These are phyloP conservation scores for Blastosporella zonata DNA, from an alignment of 1,284 basidiomycete genomes.

Conservation along the genomic window DNA sequence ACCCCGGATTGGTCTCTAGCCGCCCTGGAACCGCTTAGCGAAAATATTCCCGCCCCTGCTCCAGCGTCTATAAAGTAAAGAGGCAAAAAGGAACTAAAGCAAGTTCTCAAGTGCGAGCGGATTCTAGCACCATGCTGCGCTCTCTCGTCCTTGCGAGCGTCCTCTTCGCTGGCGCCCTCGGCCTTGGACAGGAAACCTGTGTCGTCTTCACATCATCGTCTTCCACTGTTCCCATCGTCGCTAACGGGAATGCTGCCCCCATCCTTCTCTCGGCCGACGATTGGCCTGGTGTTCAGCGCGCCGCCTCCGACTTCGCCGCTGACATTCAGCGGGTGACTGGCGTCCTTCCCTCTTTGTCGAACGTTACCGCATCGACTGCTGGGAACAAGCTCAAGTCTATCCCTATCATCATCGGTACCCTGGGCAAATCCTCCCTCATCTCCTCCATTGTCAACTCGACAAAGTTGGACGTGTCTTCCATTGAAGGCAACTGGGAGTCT, in stretches of 20 bases:
- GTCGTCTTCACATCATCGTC: constrained; percentile 12
- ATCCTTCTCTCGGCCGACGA: constrained; percentile 55
- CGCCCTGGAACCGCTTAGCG: constrained; percentile 1
- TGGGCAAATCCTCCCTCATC: constrained; percentile 61
- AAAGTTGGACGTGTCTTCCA: constrained; percentile 50
- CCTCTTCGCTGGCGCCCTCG: constrained; percentile 9
- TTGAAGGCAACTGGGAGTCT: constrained; percentile 64
- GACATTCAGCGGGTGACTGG: constrained; percentile 64
- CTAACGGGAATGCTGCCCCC: constrained; percentile 43
- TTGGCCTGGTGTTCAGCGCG: constrained; percentile 63
- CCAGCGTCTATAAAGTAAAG: not conserved
- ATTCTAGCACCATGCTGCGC: constrained; percentile 6
- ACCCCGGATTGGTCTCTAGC: not conserved
- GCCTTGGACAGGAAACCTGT: constrained; percentile 16
- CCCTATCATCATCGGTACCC: constrained; percentile 63
- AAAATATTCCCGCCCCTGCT: constrained; percentile 3
- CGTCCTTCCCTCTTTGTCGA: constrained; percentile 44
- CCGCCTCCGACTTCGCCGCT: constrained; percentile 55
- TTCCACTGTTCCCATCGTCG: constrained; percentile 4
- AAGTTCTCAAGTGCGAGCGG: not conserved
- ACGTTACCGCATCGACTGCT: constrained; percentile 35
- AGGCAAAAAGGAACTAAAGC: too few relatives aligned
- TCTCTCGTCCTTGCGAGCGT: constrained; percentile 5
- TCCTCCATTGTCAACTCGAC: constrained; percentile 49
- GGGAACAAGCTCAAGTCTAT: constrained; percentile 19